Conservation (phyloP, 75 land plant genomes). For the Picea sitchensis region DNA sequence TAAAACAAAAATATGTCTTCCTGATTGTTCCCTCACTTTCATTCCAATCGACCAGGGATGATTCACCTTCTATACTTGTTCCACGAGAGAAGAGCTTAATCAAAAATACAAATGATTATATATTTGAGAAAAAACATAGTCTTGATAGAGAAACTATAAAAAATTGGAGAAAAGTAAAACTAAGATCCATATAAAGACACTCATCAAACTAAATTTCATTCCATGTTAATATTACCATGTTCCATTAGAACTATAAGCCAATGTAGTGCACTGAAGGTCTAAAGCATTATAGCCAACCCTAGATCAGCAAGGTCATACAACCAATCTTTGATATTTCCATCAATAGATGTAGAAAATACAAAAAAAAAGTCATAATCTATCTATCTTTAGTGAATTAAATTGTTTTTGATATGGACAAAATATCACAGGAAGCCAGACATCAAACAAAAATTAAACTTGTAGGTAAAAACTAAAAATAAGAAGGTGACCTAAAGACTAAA, state of each 20-base stretch:
- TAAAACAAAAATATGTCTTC: conserved; percentile 15
- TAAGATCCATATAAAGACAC: neutral
- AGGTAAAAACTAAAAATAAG: too few relatives aligned
- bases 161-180: too few relatives aligned
- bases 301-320: conserved; percentile 33
- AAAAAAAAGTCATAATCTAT: conserved; percentile 20
- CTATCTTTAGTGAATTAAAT: neutral
- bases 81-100: conserved; percentile 17
- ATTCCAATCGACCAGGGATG: conserved; percentile 18
- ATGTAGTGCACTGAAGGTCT: conserved; percentile 65
- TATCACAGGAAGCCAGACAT: neutral
- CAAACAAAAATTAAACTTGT: neutral
- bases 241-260: conserved; percentile 81
- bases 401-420: neutral
- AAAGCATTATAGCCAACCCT: conserved; percentile 87
- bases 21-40: conserved; percentile 26
- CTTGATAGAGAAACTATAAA: too few relatives aligned
- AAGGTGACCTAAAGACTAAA: too few relatives aligned
- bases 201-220: neutral
- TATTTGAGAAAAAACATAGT: neutral
- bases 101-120: too few relatives aligned
- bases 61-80: conserved; percentile 24
- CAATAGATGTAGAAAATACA: conserved; percentile 65
- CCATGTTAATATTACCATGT: conserved; percentile 33
- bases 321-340: too few relatives aligned